These are phyloP conservation scores for Yamadazyma phyllophila DNA, from an alignment of 805 yeast species.

Conservation along the genomic window DNA sequence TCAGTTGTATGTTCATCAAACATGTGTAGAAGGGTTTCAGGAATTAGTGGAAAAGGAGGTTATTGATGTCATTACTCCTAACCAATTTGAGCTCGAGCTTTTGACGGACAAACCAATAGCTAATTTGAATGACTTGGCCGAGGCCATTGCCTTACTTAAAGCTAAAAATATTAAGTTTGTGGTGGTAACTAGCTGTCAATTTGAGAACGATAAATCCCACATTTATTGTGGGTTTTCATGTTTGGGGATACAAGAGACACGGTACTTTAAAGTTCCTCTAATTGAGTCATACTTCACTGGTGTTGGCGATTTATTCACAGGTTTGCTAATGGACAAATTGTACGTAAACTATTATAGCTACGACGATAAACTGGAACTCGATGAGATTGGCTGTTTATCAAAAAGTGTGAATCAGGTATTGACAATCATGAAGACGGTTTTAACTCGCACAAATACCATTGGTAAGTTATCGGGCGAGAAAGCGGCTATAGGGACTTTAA, in stretches of 20 bases:
- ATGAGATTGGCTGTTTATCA: constrained; percentile 13
- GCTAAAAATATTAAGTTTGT: constrained; percentile 53
- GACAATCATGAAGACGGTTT: constrained; percentile 52
- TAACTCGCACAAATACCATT: constrained; percentile 42
- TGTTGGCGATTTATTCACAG: constrained; percentile 89
- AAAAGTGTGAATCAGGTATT: constrained; percentile 53
- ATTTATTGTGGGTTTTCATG: constrained; percentile 29
- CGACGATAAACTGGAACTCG: neutral
- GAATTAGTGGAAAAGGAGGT: constrained; percentile 50
- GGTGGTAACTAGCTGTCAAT: constrained; percentile 55
- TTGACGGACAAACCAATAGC: constrained; percentile 52
- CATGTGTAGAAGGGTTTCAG: constrained; percentile 35
- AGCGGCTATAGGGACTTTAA: constrained; percentile 48
- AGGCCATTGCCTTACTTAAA: constrained; percentile 53
- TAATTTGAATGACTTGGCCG: constrained; percentile 33
- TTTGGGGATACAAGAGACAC: constrained; percentile 16
- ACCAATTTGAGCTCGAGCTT: constrained; percentile 83
- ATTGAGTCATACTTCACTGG: constrained; percentile 88
- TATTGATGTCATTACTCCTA: constrained; percentile 83
- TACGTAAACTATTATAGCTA: constrained; percentile 20
- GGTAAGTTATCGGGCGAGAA: constrained; percentile 6
- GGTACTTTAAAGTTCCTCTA: constrained; percentile 51
- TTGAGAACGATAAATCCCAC: constrained; percentile 10
- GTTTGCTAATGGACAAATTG: constrained; percentile 66
- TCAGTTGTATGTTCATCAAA: constrained; percentile 56